Evolutionary conservation across 164 flowering plant genomes (phyloP).

Genomic region (Umbellularia californica): DNA sequence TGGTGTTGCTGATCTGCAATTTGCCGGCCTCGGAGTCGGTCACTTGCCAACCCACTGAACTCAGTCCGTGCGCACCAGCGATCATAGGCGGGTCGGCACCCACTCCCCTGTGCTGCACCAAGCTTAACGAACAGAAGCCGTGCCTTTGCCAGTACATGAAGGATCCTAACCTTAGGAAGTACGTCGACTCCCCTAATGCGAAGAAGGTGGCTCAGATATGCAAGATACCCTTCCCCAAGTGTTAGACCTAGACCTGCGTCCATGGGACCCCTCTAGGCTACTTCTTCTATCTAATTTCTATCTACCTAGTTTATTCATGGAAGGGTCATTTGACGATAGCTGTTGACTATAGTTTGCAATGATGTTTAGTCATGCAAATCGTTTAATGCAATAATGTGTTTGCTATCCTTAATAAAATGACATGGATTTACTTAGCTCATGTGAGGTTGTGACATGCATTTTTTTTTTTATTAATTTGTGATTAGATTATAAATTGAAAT

Average conservation of each 20-base stretch:
- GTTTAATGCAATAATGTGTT: no score
- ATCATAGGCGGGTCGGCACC: neutral
- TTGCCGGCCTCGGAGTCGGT: neutral
- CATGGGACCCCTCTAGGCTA: neutral
- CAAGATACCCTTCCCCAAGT: conserved; percentile 4
- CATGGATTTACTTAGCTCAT: no score
- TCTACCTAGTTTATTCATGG: no score
- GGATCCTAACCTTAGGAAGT: conserved; percentile 4
- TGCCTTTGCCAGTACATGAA: conserved; percentile 10
- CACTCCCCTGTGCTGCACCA: neutral
- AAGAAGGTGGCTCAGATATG: conserved; percentile 1
- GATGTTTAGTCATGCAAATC: no score
- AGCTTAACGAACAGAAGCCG: conserved; percentile 8
- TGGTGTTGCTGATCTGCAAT: neutral
- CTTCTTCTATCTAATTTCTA: no score
- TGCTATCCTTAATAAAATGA: no score
- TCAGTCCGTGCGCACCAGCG: neutral
- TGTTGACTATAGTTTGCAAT: no score
- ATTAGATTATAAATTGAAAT: no score
- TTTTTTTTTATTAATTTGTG: no score
- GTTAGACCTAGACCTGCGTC: neutral
- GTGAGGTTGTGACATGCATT: no score
- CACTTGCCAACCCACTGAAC: neutral
- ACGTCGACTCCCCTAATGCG: neutral
- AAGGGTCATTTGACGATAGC: no score